Conservation (phyloP, 306 rosid species). For the Quercus aquifolioides region DNA sequence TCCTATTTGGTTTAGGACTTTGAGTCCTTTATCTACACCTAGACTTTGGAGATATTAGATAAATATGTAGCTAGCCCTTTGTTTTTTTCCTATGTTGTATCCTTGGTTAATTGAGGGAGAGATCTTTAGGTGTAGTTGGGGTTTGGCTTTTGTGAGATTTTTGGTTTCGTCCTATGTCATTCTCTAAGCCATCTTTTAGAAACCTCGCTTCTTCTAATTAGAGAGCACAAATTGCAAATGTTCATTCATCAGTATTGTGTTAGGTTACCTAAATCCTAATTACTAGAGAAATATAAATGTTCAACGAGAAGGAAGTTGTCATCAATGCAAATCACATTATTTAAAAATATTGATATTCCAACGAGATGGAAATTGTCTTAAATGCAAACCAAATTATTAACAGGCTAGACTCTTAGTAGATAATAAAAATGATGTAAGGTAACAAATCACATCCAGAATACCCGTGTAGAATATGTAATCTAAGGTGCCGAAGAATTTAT, state of each 20-base stretch:
- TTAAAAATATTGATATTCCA: too few species aligned
- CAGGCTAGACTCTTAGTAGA: neutral
- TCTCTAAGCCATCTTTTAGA: neutral
- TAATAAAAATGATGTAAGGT: neutral
- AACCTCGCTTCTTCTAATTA: neutral
- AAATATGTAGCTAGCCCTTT: too few species aligned
- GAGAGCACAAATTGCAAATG: neutral
- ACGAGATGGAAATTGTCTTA: neutral
- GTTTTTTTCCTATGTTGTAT: too few species aligned
- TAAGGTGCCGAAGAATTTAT: constrained; percentile 6
- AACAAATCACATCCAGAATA: neutral
- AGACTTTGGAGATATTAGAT: too few species aligned
- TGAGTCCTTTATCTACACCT: too few species aligned
- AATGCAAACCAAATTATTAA: neutral
- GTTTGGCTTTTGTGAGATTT: too few species aligned
- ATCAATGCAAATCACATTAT: neutral
- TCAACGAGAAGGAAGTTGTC: neutral
- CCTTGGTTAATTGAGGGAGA: too few species aligned
- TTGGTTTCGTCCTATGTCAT: too few species aligned
- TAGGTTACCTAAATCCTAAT: neutral
- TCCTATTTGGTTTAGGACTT: too few species aligned
- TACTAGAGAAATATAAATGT: neutral
- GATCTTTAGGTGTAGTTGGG: too few species aligned
- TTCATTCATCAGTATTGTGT: neutral
- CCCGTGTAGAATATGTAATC: constrained; percentile 35